Base-by-base conservation (phyloP, 2,329 filamentous ascomycete species). In the Fusarium devonianum region DNA sequence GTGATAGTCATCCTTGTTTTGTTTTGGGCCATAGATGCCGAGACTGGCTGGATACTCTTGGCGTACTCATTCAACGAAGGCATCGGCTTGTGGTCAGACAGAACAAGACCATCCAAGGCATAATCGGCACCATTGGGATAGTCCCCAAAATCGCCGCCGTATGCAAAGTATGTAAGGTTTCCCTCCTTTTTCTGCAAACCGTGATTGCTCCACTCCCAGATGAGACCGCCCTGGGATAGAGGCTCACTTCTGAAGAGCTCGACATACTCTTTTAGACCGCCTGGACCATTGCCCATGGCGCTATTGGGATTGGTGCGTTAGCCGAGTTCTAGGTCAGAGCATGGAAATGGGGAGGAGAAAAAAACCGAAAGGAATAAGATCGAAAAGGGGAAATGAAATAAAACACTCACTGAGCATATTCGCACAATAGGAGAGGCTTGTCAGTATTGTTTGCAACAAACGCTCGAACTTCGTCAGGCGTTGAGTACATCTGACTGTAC, bases 201-300 rank as follows among this genome's bases (percentile, higher is more conserved):
- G 0, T 85, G 82, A 49, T 84, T 86, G 0, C 77, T 78, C 83
- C 83, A 86, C 60, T 86, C 83, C 83, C 83, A 86, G 3, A 86
- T 78, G 25, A 82, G 84, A 0, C 86, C 87, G 5, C 87, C 86
- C 70, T 88, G 86, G 0, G 74, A 62, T 0, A 67, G 56, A 0
- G 67, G 66, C 21, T 74, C 77, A 32, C 78, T 76, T 61, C 84
- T 81, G 67, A 89, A 90, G 0, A 80, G 77, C 6, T 87, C 80
- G 10, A 87, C 73, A 53, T 90, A 90, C 51, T 89, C 86, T 52
- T 84, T 78, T 37, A 89, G 73, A 1, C 79, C 81, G 1, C 87
- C 87, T 0, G 85, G 87, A 0, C 86, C 87, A 49, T 89, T 90
- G 0, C 87, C 88, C 87, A 90, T 90, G 0, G 87, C 86, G 56